These are phyloP conservation scores for Exophiala phaeomuriformis DNA, from an alignment of 2,329 filamentous ascomycete species.

Conservation along the genomic window DNA sequence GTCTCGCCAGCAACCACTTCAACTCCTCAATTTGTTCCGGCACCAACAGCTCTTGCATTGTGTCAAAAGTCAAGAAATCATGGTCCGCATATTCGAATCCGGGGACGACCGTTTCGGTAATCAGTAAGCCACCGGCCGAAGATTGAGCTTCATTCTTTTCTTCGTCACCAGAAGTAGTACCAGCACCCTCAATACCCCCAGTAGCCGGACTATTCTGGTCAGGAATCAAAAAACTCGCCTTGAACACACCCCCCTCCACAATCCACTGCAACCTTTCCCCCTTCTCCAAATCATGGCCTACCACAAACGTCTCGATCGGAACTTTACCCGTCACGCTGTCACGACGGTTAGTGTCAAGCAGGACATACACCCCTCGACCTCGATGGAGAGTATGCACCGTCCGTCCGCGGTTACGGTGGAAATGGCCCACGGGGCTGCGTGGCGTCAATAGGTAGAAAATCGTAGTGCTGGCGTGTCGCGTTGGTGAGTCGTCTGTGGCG, in stretches of 20 bases:
- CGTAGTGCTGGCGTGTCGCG: constrained; percentile 51
- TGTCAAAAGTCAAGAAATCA: constrained; percentile 53
- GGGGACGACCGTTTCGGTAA: constrained; percentile 61
- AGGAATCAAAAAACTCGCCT: constrained; percentile 54
- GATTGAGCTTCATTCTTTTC: constrained; percentile 27
- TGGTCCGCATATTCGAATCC: constrained; percentile 63
- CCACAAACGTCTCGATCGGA: constrained; percentile 56
- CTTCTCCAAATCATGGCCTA: constrained; percentile 49
- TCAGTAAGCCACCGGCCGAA: constrained; percentile 46
- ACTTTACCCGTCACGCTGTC: constrained; percentile 34
- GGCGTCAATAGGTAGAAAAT: constrained; percentile 61
- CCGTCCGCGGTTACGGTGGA: constrained; percentile 56
- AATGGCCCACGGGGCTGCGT: constrained; percentile 48
- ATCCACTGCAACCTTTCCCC: constrained; percentile 62
- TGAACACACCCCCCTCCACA: constrained; percentile 61
- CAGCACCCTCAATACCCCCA: background rate
- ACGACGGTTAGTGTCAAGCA: constrained; percentile 53
- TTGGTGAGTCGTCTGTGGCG: constrained; percentile 32
- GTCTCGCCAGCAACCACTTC: constrained; percentile 31
- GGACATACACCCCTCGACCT: constrained; percentile 56
- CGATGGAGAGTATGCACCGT: constrained; percentile 60
- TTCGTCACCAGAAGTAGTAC: constrained; percentile 32
- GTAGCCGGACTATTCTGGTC: constrained; percentile 26
- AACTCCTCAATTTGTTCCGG: constrained; percentile 46
- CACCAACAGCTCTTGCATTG: constrained; percentile 48